Evolutionary conservation across 108 stramenopile genomes (phyloP), one percentile per base, ranked within the genome.

Genomic region (Skeletonema grethae): DNA sequence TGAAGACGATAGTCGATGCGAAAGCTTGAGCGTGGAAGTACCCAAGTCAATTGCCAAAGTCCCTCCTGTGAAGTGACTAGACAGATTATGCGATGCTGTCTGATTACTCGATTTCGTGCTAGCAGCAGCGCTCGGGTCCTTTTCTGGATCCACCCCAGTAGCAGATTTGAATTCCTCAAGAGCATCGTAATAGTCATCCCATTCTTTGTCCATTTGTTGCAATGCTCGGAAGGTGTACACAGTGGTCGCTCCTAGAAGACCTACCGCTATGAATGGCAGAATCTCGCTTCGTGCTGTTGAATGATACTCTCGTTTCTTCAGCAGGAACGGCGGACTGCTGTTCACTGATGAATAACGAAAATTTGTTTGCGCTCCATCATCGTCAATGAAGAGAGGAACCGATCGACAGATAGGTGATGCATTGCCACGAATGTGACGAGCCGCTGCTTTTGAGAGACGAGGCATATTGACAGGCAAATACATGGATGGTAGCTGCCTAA

Each of bases 11-110:
- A 20, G 25, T 28, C 25, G 65, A 53, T 87, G 78, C 18, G 88
- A 81, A 30, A 91, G 57, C 67, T 90, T 91, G 36, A 85, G 30
- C 64, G 78, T 75, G 9, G 85, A 50, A 1, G 87, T 88, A 8
- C 92, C 92, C 35, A 88, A n/a, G 78, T 94, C 92, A 16, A 94
- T 73, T 4, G 85, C 92, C 45, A 94, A 65, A n/a, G 88, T 90
- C 15, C 85, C 75, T 7, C 69, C 78, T 9, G 65, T 60, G 31
- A 80, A 80, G 12, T 56, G 43, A 8, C 60, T 28, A 1, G 72
- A 55, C 0, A 73, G 24, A 8, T 68, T 61, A n/a, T 46, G 18
- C 0, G 65, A 65, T 38, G 61, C 8, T 39, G 61, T 35, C 29
- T 11, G 32, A 20, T 50, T n/a, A n/a, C n/a, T 32, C 18, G 1